Evolutionary conservation across 345 rosid species (phyloP), one percentile per base, ranked within the genome.

Genomic region (Litchi chinensis): DNA sequence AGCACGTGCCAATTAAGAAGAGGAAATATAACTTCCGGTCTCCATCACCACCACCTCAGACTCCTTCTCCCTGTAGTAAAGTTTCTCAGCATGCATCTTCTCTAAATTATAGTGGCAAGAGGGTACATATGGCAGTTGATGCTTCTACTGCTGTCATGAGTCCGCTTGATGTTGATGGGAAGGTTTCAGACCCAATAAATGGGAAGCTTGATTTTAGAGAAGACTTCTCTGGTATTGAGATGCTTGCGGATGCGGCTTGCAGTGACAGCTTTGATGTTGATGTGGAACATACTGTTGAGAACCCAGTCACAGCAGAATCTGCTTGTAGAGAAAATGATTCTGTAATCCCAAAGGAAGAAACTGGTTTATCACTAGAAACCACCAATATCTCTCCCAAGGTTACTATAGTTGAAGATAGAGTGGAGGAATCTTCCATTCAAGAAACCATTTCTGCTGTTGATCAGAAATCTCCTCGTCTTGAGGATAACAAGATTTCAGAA

Each of bases 191-290:
- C 16, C 76, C 56, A 40, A 24, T 13, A 28, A 65, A 76, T 72
- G 84, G 54, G 43, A 82, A 72, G 44, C 71, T 71, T 32, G 87
- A 76, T 71, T 73, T 65, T 43, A 48, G 70, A 8, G 79, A 81
- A 13, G 93, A 88, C 80, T 91, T 91, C 83, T 91, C 89, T 66
- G 95, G 95, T 65, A 86, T 89, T 44, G 87, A 79, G 77, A 84
- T 91, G 46, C 91, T 91, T 77, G 92, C 92, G 43, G 82, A 83
- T 54, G 92, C 76, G 40, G 92, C 91, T 63, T 89, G 94, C 76
- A 76, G 75, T 77, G 77, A 81, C 69, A 65, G 68, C 74, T 50
- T 88, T 75, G 73, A 75, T 65, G 73, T 76, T 81, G 83, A 82
- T 71, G 19, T 73, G 56, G 75, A 77, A 66, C 39, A 44, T 46